Percentiles rank a stretch among this genome's conserved stretches.
Conservation (phyloP, 306 rosid species). For the Malus asiatica region DNA sequence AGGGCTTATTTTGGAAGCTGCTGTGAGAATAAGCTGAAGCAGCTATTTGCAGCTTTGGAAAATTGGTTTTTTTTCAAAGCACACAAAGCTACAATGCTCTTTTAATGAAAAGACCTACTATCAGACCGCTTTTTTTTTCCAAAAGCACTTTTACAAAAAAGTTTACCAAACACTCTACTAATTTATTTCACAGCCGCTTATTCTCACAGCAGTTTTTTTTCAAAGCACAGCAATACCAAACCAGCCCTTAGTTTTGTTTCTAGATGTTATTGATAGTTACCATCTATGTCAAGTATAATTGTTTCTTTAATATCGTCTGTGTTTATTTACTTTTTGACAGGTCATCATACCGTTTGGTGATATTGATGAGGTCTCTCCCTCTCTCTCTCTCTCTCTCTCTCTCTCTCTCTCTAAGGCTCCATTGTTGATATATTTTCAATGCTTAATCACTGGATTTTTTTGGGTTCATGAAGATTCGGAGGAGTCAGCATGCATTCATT, state of each 20-base stretch:
- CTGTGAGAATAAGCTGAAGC: too few relatives aligned
- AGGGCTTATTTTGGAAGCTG: too few relatives aligned
- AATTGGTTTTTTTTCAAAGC: too few relatives aligned
- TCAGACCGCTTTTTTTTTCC: too few relatives aligned
- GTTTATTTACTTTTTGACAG: constrained; percentile 37
- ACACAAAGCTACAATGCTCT: too few relatives aligned
- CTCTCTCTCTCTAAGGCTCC: background rate
- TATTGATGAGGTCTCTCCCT: constrained; percentile 69
- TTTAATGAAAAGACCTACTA: too few relatives aligned
- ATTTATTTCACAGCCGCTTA: too few relatives aligned
- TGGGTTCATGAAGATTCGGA: constrained; percentile 57
- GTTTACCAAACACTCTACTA: too few relatives aligned
- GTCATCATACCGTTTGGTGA: constrained; percentile 80
- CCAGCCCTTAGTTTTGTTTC: background rate
- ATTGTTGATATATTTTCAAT: constrained; percentile 10
- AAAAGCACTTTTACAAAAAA: too few relatives aligned
- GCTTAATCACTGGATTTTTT: constrained; percentile 20
- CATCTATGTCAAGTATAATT: background rate
- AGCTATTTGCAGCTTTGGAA: too few relatives aligned
- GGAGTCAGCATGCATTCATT: constrained; percentile 96
- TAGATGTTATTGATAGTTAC: background rate
- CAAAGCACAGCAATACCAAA: too few relatives aligned
- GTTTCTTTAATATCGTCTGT: background rate
- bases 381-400: constrained; percentile 24
- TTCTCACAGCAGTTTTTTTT: too few relatives aligned